Conservation (phyloP, 768 basidiomycete species). For the Auricularia sp. region DNA sequence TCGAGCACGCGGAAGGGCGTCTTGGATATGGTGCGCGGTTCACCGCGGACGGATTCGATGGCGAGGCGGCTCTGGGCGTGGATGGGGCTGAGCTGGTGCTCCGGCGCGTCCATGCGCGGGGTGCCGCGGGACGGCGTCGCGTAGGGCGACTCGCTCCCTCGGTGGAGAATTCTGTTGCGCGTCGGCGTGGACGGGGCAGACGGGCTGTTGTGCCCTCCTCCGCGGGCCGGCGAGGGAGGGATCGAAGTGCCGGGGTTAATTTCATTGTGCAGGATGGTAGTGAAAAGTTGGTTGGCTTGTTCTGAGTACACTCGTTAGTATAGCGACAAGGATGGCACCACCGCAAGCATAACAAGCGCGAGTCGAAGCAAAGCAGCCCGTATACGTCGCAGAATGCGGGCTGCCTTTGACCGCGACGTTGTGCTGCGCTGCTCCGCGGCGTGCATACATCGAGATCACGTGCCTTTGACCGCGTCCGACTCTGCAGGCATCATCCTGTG, state of each 20-base stretch:
- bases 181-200: constrained; percentile 39
- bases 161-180: constrained; percentile 32
- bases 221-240: too few relatives aligned
- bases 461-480: constrained; percentile 69
- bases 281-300: too few relatives aligned
- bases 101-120: constrained; percentile 74
- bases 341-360: too few relatives aligned
- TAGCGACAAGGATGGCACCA: too few relatives aligned
- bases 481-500: constrained; percentile 59
- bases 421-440: constrained; percentile 5
- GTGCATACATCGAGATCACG: constrained; percentile 7
- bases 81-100: constrained; percentile 86
- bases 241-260: too few relatives aligned
- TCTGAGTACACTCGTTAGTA: too few relatives aligned
- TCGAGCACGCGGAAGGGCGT: constrained; percentile 96
- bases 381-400: too few relatives aligned
- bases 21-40: constrained; percentile 76
- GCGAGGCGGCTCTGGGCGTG: constrained; percentile 71
- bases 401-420: too few relatives aligned
- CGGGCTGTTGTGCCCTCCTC: constrained; percentile 25
- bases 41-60: constrained; percentile 74
- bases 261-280: too few relatives aligned
- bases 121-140: constrained; percentile 11
- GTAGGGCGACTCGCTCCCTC: constrained; percentile 38
- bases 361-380: too few relatives aligned